These are phyloP conservation scores for Scheffersomyces amazonensis DNA, from an alignment of 805 yeast species.

Conservation along the genomic window DNA sequence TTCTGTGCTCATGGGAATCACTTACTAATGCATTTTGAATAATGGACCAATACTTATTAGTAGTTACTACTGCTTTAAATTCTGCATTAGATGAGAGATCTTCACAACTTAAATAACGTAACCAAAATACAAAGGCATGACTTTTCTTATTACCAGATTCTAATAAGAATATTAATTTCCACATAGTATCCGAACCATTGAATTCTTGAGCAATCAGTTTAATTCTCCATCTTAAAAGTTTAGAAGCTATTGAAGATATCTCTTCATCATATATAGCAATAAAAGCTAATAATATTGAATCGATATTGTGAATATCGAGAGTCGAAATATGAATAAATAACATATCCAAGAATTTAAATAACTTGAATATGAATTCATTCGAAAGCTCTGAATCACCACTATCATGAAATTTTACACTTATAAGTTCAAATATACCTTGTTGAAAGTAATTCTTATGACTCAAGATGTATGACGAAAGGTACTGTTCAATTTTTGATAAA, in stretches of 20 bases:
- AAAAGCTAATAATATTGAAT: constrained; percentile 25
- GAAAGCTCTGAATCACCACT: background rate
- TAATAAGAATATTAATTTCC: constrained; percentile 46
- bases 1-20: constrained; percentile 62
- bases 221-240: constrained; percentile 55
- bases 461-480: constrained; percentile 7
- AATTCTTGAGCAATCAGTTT: constrained; percentile 18
- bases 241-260: constrained; percentile 35
- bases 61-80: constrained; percentile 26
- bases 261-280: constrained; percentile 36
- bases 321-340: constrained; percentile 17
- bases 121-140: constrained; percentile 52
- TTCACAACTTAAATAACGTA: constrained; percentile 44
- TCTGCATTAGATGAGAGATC: constrained; percentile 7
- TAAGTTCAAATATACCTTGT: constrained; percentile 10
- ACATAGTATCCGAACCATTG: constrained; percentile 24
- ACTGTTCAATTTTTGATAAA: constrained; percentile 1
- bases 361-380: constrained; percentile 3
- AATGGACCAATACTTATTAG: constrained; percentile 50
- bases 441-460: constrained; percentile 11
- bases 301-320: constrained; percentile 5
- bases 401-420: constrained; percentile 1
- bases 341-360: constrained; percentile 37
- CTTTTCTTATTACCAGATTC: constrained; percentile 18
- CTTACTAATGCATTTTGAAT: constrained; percentile 58